Conservation (phyloP, 1,284 basidiomycete genomes). For the Volvariella volvacea region DNA sequence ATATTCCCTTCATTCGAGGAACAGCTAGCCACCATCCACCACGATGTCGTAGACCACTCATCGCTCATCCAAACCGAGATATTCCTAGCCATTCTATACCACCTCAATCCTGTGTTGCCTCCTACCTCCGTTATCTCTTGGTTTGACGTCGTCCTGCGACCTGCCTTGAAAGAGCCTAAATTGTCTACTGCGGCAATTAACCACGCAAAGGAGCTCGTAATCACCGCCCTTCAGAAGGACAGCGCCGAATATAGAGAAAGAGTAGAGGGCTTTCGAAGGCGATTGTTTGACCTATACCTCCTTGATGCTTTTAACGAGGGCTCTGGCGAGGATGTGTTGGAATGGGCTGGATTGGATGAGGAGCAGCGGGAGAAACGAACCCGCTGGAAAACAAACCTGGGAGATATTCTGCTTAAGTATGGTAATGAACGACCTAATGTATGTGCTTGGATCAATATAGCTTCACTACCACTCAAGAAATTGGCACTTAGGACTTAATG, state of each 20-base stretch:
- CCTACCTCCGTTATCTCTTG: conserved; percentile 65
- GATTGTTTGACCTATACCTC: conserved; percentile 67
- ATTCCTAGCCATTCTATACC: conserved; percentile 59
- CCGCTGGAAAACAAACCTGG: conserved; percentile 71
- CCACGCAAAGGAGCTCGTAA: conserved; percentile 66
- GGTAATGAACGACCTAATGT: conserved; percentile 59
- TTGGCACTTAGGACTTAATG: conserved; percentile 47
- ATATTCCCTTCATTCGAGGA: conserved; percentile 52
- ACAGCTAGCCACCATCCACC: conserved; percentile 56
- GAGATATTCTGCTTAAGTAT: conserved; percentile 61
- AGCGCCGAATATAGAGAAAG: conserved; percentile 40
- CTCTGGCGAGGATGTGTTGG: conserved; percentile 63
- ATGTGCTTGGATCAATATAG: conserved; percentile 17
- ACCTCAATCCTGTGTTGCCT: conserved; percentile 53
- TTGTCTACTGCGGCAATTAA: conserved; percentile 50
- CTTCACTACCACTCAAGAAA: background rate
- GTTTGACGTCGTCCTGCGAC: conserved; percentile 73
- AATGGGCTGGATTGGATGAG: conserved; percentile 60
- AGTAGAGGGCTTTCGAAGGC: conserved; percentile 55
- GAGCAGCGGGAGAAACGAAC: conserved; percentile 51
- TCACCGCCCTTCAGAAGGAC: conserved; percentile 49
- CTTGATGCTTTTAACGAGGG: conserved; percentile 69
- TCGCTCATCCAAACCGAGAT: conserved; percentile 53
- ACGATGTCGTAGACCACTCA: conserved; percentile 56
- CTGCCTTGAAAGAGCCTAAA: conserved; percentile 66